These are phyloP conservation scores for Neopestalotiopsis clavispora DNA, from an alignment of 2,329 filamentous ascomycete genomes.

Conservation along the genomic window DNA sequence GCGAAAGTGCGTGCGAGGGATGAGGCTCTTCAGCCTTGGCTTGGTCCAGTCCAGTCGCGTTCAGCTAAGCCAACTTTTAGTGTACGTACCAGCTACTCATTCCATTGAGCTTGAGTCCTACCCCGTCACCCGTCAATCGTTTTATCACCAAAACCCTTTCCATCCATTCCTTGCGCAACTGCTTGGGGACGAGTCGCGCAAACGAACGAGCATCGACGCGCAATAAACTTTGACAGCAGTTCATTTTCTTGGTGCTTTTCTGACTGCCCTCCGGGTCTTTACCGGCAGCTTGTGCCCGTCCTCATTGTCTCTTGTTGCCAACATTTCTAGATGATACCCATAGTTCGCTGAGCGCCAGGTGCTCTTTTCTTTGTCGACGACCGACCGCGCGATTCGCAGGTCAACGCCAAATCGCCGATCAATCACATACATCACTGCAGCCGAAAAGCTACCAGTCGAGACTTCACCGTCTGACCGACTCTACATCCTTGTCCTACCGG, in stretches of 20 bases:
- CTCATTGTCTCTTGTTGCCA: constrained; percentile 3
- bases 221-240: not conserved
- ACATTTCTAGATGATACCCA: constrained; percentile 14
- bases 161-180: not conserved
- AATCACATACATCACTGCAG: not conserved
- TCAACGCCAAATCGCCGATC: not conserved
- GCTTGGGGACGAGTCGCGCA: not conserved
- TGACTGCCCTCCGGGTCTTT: not conserved
- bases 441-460: not conserved
- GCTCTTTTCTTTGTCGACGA: not conserved
- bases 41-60: not conserved
- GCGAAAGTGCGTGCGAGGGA: too few relatives aligned
- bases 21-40: not conserved
- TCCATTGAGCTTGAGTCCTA: not conserved
- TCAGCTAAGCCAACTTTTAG: not conserved
- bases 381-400: not conserved
- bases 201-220: not conserved
- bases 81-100: not conserved
- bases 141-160: not conserved
- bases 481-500: not conserved
- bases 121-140: not conserved
- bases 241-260: not conserved
- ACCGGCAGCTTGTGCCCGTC: not conserved
- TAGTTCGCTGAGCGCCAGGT: constrained; percentile 9
- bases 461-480: not conserved